These are phyloP conservation scores for Trichosporon asahii DNA, from an alignment of 1,284 basidiomycete genomes.

Conservation along the genomic window DNA sequence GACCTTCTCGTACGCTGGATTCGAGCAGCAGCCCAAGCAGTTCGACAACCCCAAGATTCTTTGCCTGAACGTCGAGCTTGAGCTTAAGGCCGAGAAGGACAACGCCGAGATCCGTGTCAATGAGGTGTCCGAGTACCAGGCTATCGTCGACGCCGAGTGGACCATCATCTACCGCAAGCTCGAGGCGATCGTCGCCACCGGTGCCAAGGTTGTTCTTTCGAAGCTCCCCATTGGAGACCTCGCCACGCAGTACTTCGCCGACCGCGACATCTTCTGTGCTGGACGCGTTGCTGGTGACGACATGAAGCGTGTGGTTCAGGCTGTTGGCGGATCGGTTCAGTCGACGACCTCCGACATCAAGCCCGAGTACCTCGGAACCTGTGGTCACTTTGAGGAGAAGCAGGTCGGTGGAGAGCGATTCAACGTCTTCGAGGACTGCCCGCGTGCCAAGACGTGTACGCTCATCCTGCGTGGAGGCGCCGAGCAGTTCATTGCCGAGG, in stretches of 20 bases:
- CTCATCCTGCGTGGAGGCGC: conserved; percentile 92
- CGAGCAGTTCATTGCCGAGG: conserved; percentile 98
- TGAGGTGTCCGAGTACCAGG: conserved; percentile 95
- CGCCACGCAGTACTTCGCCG: conserved; percentile 99
- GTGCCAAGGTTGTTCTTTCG: conserved; percentile 95
- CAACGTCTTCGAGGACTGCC: conserved; percentile 92
- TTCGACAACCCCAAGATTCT: conserved; percentile 87
- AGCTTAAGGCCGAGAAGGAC: conserved; percentile 99
- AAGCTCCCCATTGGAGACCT: conserved; percentile 98
- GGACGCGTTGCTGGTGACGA: conserved; percentile 90
- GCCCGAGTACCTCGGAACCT: conserved; percentile 85
- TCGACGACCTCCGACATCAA: conserved; percentile 92
- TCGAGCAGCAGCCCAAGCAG: conserved; percentile 96
- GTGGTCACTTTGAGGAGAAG: conserved; percentile 86
- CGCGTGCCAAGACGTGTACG: conserved; percentile 97
- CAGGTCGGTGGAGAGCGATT: conserved; percentile 97
- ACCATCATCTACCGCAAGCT: conserved; percentile 98
- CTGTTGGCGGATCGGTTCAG: conserved; percentile 91
- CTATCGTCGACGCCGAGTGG: conserved; percentile 99
- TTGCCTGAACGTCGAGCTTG: conserved; percentile 95
- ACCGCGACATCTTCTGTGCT: conserved; percentile 98
- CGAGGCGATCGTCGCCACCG: conserved; percentile 92
- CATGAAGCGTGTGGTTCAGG: conserved; percentile 89
- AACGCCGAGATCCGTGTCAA: conserved; percentile 98
- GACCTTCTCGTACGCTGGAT: conserved; percentile 98